Conservation (phyloP, 805 yeast genomes). For the Metahyphopichia silvanorum region DNA sequence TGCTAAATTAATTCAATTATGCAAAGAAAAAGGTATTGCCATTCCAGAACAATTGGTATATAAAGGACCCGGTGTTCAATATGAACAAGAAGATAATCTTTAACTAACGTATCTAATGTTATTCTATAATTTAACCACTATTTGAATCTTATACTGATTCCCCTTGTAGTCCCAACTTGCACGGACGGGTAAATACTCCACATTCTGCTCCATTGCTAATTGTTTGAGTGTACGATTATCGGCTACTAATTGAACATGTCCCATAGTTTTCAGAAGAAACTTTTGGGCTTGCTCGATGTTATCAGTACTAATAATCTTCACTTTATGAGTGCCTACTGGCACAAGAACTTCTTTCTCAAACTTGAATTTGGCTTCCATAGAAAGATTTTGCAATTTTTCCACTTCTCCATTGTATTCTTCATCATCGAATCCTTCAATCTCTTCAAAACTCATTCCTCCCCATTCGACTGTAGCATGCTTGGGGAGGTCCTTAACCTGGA, state of each 20-base stretch:
- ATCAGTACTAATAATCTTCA: no score
- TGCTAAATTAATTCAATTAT: constrained; percentile 36
- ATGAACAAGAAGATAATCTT: not conserved
- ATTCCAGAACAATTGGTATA: constrained; percentile 39
- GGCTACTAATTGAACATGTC: no score
- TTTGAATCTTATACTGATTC: no score
- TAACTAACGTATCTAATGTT: not conserved
- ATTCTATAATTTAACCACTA: no score
- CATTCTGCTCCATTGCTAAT: no score
- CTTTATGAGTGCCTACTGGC: no score
- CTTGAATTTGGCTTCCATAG: constrained; percentile 1
- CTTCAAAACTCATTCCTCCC: constrained; percentile 59
- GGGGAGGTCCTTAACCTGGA: constrained; percentile 58
- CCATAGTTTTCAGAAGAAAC: no score
- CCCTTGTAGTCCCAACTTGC: no score
- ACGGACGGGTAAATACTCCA: constrained; percentile 6
- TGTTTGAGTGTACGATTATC: no score
- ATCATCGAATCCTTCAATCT: constrained; percentile 40
- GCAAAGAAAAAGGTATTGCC: constrained; percentile 38
- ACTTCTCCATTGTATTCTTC: constrained; percentile 29
- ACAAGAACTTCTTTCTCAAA: no score
- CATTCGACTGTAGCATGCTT: constrained; percentile 67
- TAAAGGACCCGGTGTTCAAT: constrained; percentile 19
- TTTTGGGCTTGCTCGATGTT: no score
- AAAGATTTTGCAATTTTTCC: no score